Base-by-base conservation (phyloP, 768 basidiomycete genomes). In the Lactarius pseudohatsudake region DNA sequence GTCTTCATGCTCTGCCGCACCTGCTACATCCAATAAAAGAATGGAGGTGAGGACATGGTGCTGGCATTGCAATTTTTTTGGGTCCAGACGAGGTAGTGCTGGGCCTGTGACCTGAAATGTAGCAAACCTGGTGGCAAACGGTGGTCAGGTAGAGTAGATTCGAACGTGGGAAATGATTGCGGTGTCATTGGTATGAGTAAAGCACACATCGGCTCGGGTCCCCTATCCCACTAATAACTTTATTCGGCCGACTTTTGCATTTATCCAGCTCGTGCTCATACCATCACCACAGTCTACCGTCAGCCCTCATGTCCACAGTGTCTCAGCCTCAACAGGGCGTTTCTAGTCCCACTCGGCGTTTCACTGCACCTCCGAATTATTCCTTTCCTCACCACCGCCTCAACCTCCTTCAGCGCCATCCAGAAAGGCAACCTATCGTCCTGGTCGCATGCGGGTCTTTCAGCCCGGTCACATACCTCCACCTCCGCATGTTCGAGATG, bases 401-500 rank as follows among this genome's bases (percentile, higher is more conserved):
- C 57, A 73, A 78, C 64, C 79, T 77, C 40, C 79, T 79, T 59
- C 84, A 91, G 53, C 84, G 81, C 26, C 84, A 90, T 73, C 74
- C 86, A 9, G 79, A 77, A 26, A 92, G 90, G 78, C 88, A 88
- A 9, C 96, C 94, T n/a, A 79, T 97, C 71, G 92, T 95, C 63
- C 88, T 97, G 69, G 94, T 99, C 66, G 97, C 94, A 56, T 99
- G 97, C 74, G 97, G 96, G 34, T 96, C 94, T 63, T 98, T 98
- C 85, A 96, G 93, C 72, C 96, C 96, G 13, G 91, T 97, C 69
- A 97, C 96, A n/a, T 96, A 95, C 74, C 90, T 96, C 60, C 95
- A 97, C 74, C 86, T 98, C 68, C 92, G 97, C 71, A 98, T 99
- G 95, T 99, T 98, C 78, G 97, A 98, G 76, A 98, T 99, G 97